A percentile compares a stretch with the other conserved stretches of the same genome.
Conservation (phyloP, 768 basidiomycete species). For the Tremella yokohamensis region DNA sequence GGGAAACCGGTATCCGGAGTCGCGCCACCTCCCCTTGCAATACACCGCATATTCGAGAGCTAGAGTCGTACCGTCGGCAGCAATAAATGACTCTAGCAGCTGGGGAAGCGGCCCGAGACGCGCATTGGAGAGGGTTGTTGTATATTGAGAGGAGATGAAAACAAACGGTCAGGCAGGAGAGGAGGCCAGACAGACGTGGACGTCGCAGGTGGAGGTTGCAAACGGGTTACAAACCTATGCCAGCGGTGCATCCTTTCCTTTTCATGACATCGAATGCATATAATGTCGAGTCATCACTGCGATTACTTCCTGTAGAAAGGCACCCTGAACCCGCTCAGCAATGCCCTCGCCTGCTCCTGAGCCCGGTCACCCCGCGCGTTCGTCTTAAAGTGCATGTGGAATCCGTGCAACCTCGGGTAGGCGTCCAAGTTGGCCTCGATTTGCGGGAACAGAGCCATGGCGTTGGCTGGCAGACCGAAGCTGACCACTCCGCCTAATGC, state of each 20-base stretch:
- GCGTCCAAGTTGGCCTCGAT: slow-evolving; percentile 89
- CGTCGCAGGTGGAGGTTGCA: no score
- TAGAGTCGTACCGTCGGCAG: no score
- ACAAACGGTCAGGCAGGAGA: slow-evolving; percentile 25
- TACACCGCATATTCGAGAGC: no score
- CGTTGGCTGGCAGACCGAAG: slow-evolving; percentile 76
- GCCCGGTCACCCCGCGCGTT: slow-evolving; percentile 83
- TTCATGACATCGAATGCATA: no score
- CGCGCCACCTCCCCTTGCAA: slow-evolving; percentile 9
- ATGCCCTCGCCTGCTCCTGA: slow-evolving; percentile 77
- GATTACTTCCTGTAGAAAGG: slow-evolving; percentile 64
- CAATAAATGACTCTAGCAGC: no score
- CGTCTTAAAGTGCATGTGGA: slow-evolving; percentile 92
- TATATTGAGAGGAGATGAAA: no score
- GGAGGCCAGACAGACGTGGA: background rate
- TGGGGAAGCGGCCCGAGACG: no score
- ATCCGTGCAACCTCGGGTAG: slow-evolving; percentile 79
- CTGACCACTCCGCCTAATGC: slow-evolving; percentile 82
- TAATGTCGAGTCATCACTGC: background rate
- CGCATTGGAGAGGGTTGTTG: no score
- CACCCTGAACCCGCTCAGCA: slow-evolving; percentile 87
- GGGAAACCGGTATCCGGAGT: background rate
- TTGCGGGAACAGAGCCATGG: slow-evolving; percentile 90
- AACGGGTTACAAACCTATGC: no score
- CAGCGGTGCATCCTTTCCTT: no score